phyloP scores from a whole-genome alignment of 2,329 filamentous ascomycete species.

The Alternaria hordeiaustralica region DNA sequence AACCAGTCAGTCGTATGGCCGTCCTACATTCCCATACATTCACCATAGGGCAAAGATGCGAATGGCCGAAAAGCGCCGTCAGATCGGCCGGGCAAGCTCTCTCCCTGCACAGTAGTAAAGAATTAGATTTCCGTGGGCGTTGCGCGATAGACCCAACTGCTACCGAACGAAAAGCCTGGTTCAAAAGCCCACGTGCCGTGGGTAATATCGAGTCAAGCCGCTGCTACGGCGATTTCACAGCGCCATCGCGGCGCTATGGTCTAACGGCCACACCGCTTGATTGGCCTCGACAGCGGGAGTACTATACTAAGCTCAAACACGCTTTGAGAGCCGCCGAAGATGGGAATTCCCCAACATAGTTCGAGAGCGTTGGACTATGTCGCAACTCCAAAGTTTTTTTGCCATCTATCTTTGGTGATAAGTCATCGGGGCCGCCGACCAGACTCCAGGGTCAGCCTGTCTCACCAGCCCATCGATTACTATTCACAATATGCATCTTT shows the following conservation, averaged over 20 bases:
- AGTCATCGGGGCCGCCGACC: not conserved
- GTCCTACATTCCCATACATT: not conserved
- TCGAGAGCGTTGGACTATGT: not conserved
- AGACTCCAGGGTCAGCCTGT: not conserved
- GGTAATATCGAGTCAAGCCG: not conserved
- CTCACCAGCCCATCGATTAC: not conserved
- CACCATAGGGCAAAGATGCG: not conserved
- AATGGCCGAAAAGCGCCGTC: not conserved
- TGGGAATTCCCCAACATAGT: not conserved
- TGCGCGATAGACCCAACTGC: not conserved
- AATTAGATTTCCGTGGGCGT: not conserved
- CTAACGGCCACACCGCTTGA: not conserved
- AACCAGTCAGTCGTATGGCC: not conserved
- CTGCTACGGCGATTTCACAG: not conserved
- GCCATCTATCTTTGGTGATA: not conserved
- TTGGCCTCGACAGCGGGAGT: not conserved
- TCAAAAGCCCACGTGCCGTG: not conserved
- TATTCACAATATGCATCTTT: constrained; percentile 2
- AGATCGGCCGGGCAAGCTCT: not conserved
- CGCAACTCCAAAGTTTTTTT: not conserved
- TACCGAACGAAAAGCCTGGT: not conserved
- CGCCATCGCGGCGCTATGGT: not conserved
- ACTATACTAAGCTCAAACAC: not conserved
- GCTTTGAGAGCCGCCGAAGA: not conserved
- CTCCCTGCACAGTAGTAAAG: not conserved